These are phyloP conservation scores for Neofusicoccum cordaticola DNA, from an alignment of 2,329 filamentous ascomycete genomes.

Conservation along the genomic window DNA sequence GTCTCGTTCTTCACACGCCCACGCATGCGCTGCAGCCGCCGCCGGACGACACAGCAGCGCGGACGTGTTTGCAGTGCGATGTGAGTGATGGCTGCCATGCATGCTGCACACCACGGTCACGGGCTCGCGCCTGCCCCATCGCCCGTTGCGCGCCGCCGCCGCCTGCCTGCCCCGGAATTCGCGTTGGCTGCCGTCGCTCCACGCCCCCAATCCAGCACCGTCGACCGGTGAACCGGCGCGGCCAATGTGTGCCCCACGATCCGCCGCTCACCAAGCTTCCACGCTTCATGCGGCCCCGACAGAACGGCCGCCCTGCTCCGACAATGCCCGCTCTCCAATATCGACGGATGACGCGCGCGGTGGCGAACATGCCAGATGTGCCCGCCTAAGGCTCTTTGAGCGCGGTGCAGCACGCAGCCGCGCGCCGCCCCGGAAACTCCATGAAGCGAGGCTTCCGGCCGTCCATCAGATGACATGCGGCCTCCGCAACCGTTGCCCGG, in stretches of 20 bases:
- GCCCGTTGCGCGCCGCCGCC: neutral
- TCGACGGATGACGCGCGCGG: neutral
- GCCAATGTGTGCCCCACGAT: conserved; percentile 7
- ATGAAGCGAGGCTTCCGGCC: neutral
- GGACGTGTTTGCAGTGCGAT: neutral
- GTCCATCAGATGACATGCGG: neutral
- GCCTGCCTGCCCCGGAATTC: conserved; percentile 1
- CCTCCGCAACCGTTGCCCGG: neutral
- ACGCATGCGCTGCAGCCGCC: conserved; percentile 2
- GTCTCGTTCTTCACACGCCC: conserved; percentile 2
- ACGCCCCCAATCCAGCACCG: conserved; percentile 2
- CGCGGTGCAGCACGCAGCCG: neutral
- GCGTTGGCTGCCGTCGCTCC: conserved; percentile 11
- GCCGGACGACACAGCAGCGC: neutral
- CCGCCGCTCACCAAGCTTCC: neutral
- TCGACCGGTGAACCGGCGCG: conserved; percentile 10
- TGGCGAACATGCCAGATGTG: too few species aligned
- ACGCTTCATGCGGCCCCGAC: neutral
- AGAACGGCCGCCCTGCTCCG: neutral
- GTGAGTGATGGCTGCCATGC: neutral
- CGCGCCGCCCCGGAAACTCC: neutral
- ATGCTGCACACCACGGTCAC: conserved; percentile 5
- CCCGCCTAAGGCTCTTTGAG: neutral
- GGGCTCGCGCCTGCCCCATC: neutral
- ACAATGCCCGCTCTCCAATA: neutral